phyloP scores from a whole-genome alignment of 306 rosid genomes.

The Dalbergia cultrata region DNA sequence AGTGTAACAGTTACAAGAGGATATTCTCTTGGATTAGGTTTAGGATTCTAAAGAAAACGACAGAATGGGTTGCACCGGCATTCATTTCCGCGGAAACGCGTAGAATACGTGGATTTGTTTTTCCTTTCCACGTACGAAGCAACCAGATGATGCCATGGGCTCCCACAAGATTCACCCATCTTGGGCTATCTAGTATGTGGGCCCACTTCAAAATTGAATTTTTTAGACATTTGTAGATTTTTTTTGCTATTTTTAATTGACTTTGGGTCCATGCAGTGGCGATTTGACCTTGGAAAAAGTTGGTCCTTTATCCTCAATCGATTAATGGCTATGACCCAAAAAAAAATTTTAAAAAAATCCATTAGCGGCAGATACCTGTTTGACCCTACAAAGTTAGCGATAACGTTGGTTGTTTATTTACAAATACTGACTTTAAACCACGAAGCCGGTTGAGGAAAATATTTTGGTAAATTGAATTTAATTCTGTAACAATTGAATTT shows the following conservation, averaged over 20 bases:
- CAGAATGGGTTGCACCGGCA: neutral
- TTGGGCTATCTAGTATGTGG: neutral
- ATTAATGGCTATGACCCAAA: neutral
- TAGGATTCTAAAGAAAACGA: neutral
- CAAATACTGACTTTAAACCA: no score
- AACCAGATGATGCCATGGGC: constrained; percentile 18
- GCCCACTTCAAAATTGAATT: neutral
- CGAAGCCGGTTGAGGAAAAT: neutral
- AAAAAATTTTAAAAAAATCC: no score
- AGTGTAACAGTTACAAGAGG: neutral
- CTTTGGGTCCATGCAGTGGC: constrained; percentile 4
- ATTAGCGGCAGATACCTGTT: neutral
- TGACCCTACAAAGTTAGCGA: constrained; percentile 25
- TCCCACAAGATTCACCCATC: constrained; percentile 33
- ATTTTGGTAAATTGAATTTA: neutral
- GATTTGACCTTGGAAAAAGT: neutral
- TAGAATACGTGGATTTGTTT: constrained; percentile 39
- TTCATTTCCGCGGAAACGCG: constrained; percentile 54
- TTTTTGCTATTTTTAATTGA: neutral
- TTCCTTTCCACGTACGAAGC: neutral
- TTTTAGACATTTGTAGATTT: neutral
- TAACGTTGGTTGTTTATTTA: neutral
- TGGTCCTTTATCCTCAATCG: constrained; percentile 7
- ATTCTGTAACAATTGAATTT: neutral
- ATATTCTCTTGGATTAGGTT: constrained; percentile 14